Evolutionary conservation across 2,329 filamentous ascomycete species (phyloP).

Genomic region (Hypoxylon sp.): DNA sequence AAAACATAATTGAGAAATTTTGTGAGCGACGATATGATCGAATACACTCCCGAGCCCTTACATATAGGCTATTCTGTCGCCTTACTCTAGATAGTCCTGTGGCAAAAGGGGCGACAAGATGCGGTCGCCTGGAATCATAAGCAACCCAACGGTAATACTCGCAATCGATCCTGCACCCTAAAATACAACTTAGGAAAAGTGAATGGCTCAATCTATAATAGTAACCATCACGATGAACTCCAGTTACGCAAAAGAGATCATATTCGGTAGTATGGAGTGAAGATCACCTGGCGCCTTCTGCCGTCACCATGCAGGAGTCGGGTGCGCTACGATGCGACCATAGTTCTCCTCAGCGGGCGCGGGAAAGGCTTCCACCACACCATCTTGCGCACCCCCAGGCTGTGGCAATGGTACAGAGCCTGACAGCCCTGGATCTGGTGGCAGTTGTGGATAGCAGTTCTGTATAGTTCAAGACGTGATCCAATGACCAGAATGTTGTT

Average conservation of each 20-base stretch:
- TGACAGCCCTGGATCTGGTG: background rate
- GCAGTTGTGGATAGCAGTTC: background rate
- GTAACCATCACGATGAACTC: conserved; percentile 28
- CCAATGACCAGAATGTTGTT: conserved; percentile 12
- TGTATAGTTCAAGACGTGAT: conserved; percentile 5
- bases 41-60: too few species aligned
- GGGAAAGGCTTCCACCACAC: background rate
- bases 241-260: conserved; percentile 4
- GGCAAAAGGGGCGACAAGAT: background rate
- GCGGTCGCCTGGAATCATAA: background rate
- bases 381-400: conserved; percentile 8
- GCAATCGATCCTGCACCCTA: background rate
- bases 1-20: background rate
- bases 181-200: conserved; percentile 1
- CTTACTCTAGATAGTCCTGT: background rate
- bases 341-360: conserved; percentile 19
- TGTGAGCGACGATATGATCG: background rate
- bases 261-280: conserved; percentile 24
- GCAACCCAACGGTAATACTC: background rate
- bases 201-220: conserved; percentile 10
- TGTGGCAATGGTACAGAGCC: conserved; percentile 4
- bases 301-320: conserved; percentile 37
- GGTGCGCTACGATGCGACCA: conserved; percentile 31
- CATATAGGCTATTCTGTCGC: background rate
- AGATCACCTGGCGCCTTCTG: conserved; percentile 31